Conservation (phyloP, 257 asterid species). For the Dorcoceras hygrometricum region DNA sequence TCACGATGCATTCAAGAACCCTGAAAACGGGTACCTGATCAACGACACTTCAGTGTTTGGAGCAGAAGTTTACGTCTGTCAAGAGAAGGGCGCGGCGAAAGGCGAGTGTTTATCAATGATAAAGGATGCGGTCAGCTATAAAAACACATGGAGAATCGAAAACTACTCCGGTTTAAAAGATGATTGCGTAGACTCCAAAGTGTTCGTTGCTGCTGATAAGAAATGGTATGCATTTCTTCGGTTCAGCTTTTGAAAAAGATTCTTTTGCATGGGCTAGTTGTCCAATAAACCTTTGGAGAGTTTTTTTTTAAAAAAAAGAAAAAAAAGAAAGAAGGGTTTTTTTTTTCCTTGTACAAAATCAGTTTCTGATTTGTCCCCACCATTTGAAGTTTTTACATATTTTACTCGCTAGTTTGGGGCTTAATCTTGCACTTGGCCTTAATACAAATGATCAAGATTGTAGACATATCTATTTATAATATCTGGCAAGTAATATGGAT, state of each 20-base stretch:
- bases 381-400: too few species aligned
- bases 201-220: slow-evolving; percentile 49
- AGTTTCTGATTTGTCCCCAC: too few species aligned
- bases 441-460: too few species aligned
- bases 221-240: slow-evolving; percentile 39
- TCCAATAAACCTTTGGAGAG: too few species aligned
- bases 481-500: too few species aligned
- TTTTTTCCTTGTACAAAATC: too few species aligned
- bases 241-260: not conserved
- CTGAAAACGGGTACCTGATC: slow-evolving; percentile 51
- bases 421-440: too few species aligned
- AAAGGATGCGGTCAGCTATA: slow-evolving; percentile 45
- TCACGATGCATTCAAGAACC: slow-evolving; percentile 40
- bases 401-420: too few species aligned
- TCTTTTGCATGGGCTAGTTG: too few species aligned
- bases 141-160: slow-evolving; percentile 42
- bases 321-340: too few species aligned
- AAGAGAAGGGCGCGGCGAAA: slow-evolving; percentile 36
- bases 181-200: slow-evolving; percentile 41
- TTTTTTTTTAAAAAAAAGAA: too few species aligned
- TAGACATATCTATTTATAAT: too few species aligned
- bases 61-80: slow-evolving; percentile 53
- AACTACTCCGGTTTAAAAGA: slow-evolving; percentile 29
- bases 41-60: slow-evolving; percentile 59
- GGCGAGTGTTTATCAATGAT: slow-evolving; percentile 56